Evolutionary conservation across 2,329 filamentous ascomycete species (phyloP).

Genomic region (Apiospora koreana): DNA sequence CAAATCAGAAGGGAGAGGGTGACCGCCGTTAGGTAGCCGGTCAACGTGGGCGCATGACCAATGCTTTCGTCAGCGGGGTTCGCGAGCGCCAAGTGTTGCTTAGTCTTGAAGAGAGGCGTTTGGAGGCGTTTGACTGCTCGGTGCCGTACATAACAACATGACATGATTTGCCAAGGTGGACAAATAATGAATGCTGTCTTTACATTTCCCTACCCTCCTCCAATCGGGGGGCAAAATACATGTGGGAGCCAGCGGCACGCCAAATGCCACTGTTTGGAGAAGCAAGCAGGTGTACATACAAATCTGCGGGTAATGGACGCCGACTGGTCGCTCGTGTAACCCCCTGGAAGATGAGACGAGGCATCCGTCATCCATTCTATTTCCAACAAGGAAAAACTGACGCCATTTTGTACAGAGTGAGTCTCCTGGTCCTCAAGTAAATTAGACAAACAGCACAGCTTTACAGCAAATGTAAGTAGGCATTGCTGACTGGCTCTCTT

Average conservation of each 20-base stretch:
- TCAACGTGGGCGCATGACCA: conserved; percentile 10
- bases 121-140: not conserved
- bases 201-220: not conserved
- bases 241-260: not conserved
- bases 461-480: not conserved
- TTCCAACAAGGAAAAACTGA: not conserved
- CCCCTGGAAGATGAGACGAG: not conserved
- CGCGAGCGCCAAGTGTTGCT: not conserved
- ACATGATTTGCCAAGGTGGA: not conserved
- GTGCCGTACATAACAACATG: not conserved
- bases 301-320: not conserved
- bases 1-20: not conserved
- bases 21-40: not conserved
- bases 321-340: not conserved
- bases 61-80: conserved; percentile 9
- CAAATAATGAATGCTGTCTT: not conserved
- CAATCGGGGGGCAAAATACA: not conserved
- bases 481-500: not conserved
- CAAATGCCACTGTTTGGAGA: not conserved
- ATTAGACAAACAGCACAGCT: not conserved
- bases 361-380: not conserved
- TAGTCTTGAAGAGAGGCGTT: not conserved
- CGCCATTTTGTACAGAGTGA: not conserved
- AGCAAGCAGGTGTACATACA: not conserved
- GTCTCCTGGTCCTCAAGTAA: not conserved